Evolutionary conservation across 441 rosid genomes (phyloP).

Genomic region (Viola pubescens): DNA sequence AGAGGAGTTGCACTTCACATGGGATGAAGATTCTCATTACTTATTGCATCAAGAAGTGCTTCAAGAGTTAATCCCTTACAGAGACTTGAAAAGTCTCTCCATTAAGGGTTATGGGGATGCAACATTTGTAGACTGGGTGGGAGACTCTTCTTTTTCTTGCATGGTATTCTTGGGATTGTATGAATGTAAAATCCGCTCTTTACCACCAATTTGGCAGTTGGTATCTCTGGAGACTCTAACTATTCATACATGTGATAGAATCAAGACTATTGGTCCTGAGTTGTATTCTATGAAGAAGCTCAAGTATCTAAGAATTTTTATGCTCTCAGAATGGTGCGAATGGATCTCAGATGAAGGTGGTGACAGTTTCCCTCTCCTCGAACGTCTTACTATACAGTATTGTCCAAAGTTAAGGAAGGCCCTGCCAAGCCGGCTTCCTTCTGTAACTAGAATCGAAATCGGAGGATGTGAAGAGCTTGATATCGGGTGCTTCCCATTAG

Average conservation of each 20-base stretch:
- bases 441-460: not conserved
- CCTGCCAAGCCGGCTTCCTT: too few relatives aligned
- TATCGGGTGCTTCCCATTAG: not conserved
- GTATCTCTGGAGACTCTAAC: conserved; percentile 18
- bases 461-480: not conserved
- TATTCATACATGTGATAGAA: conserved; percentile 1
- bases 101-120: conserved; percentile 5
- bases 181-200: not conserved
- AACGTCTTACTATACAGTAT: not conserved
- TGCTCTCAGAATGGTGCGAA: too few relatives aligned
- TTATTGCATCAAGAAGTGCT: not conserved
- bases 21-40: not conserved
- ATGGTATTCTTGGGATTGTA: not conserved
- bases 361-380: not conserved
- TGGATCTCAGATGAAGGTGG: not conserved
- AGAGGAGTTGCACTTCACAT: conserved; percentile 2
- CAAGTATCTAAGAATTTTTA: too few relatives aligned
- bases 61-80: conserved; percentile 12
- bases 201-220: conserved; percentile 17
- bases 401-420: not conserved
- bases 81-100: not conserved
- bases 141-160: not conserved
- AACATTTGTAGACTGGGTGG: conserved; percentile 4
- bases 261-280: conserved; percentile 1
- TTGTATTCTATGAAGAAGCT: not conserved